Evolutionary conservation across 192 early-diverging fungal genomes (phyloP).

Genomic region (Jimgerdemannia lactiflua): DNA sequence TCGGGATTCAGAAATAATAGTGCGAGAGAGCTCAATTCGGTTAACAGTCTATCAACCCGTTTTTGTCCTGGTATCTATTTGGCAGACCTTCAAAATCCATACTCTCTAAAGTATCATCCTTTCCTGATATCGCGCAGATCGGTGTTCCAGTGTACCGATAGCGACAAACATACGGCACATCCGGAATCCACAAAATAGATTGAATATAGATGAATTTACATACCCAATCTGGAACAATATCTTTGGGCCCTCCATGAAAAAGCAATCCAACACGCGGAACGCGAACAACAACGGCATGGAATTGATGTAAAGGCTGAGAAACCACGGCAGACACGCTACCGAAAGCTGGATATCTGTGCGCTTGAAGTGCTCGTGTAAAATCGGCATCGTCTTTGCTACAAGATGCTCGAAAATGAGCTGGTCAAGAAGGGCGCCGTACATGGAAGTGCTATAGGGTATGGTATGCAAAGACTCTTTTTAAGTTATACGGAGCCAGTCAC

Average conservation of each 20-base stretch:
- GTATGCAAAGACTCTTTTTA: background rate
- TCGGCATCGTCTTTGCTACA: constrained; percentile 89
- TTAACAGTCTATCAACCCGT: no score
- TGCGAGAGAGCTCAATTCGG: no score
- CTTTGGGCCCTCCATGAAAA: constrained; percentile 96
- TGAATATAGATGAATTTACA: constrained; percentile 3
- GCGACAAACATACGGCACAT: background rate
- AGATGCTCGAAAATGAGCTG: constrained; percentile 92
- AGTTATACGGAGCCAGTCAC: background rate
- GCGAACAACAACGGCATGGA: constrained; percentile 91
- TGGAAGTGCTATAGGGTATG: constrained; percentile 72
- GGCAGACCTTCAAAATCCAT: no score
- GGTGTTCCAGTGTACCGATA: background rate
- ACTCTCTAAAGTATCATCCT: no score
- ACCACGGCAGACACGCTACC: constrained; percentile 97
- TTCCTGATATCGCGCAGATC: no score
- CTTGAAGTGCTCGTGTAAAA: constrained; percentile 80
- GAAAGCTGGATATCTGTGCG: constrained; percentile 92
- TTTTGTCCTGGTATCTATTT: no score
- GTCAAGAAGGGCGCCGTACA: constrained; percentile 97
- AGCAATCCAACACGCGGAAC: constrained; percentile 90
- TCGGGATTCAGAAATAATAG: background rate
- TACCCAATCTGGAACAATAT: constrained; percentile 93
- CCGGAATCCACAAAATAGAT: constrained; percentile 2
- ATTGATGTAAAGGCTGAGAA: constrained; percentile 95